Evolutionary conservation across 768 basidiomycete species (phyloP).

Genomic region (Serendipita sp.): DNA sequence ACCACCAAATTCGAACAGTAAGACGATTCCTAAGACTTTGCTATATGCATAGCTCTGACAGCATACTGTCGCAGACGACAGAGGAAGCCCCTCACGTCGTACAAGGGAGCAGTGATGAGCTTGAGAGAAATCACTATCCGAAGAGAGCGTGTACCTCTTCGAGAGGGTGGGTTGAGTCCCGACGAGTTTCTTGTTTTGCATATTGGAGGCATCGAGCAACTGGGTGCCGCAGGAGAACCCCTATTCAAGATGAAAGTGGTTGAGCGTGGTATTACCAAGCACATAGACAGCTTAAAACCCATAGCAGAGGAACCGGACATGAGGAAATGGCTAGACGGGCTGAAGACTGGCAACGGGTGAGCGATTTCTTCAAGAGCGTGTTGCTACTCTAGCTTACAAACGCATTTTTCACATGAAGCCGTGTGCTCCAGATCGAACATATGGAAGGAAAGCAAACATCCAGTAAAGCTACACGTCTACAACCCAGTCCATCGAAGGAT

Average conservation of each 20-base stretch:
- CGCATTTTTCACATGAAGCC: too few relatives aligned
- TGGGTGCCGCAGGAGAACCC: neutral
- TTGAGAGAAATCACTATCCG: neutral
- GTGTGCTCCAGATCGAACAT: too few relatives aligned
- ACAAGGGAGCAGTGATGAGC: neutral
- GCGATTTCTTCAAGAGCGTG: neutral
- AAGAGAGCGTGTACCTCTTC: neutral
- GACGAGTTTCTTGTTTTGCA: conserved; percentile 1
- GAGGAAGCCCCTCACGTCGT: neutral
- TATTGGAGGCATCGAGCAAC: neutral
- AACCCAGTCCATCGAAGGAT: too few relatives aligned
- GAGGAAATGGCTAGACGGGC: neutral
- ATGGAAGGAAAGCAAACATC: too few relatives aligned
- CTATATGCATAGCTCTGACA: neutral
- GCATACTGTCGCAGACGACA: neutral
- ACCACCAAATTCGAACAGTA: neutral
- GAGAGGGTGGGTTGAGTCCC: neutral
- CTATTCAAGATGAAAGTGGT: neutral
- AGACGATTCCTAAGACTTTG: neutral
- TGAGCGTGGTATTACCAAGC: neutral
- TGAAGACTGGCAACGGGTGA: neutral
- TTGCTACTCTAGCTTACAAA: too few relatives aligned
- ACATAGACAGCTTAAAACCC: neutral
- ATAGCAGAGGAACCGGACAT: neutral
- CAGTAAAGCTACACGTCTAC: too few relatives aligned